These are phyloP conservation scores for Sequoia sempervirens DNA, from an alignment of 75 land plant species.

Conservation along the genomic window DNA sequence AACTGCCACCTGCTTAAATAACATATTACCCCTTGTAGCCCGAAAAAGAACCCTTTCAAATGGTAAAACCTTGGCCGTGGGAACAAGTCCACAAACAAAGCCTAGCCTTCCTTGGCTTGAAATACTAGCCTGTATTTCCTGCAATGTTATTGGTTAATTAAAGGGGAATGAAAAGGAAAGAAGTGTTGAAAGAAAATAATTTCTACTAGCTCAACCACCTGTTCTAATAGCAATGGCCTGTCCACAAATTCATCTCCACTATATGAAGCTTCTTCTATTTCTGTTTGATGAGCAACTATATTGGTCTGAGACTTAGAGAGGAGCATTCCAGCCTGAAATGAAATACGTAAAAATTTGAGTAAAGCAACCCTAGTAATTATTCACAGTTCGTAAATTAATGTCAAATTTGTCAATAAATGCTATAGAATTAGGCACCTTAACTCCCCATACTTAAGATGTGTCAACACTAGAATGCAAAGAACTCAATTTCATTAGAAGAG, in stretches of 20 bases:
- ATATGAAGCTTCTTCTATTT: conserved; percentile 48
- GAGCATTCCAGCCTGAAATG: conserved; percentile 60
- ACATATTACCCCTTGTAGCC: conserved; percentile 96
- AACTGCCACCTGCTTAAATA: conserved; percentile 79
- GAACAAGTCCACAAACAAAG: conserved; percentile 83
- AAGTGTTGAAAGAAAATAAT: conserved; percentile 52
- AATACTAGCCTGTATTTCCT: conserved; percentile 72
- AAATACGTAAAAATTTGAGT: conserved; percentile 2
- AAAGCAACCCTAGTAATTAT: neutral
- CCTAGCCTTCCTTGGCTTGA: conserved; percentile 73
- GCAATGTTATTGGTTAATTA: conserved; percentile 5
- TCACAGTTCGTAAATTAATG: neutral
- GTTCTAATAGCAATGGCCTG: conserved; percentile 28
- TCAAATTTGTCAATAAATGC: neutral
- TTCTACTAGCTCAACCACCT: conserved; percentile 52
- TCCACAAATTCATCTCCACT: conserved; percentile 30
- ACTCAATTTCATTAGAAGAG: neutral
- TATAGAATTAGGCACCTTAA: neutral
- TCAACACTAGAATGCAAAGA: neutral
- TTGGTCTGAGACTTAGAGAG: conserved; percentile 48
- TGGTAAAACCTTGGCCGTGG: conserved; percentile 54
- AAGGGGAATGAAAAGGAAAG: neutral
- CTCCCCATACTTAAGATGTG: neutral
- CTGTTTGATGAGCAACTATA: conserved; percentile 38
- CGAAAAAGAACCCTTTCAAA: conserved; percentile 98